phyloP scores from a whole-genome alignment of 148 eudicot species.

The Dianthus caryophyllus region DNA sequence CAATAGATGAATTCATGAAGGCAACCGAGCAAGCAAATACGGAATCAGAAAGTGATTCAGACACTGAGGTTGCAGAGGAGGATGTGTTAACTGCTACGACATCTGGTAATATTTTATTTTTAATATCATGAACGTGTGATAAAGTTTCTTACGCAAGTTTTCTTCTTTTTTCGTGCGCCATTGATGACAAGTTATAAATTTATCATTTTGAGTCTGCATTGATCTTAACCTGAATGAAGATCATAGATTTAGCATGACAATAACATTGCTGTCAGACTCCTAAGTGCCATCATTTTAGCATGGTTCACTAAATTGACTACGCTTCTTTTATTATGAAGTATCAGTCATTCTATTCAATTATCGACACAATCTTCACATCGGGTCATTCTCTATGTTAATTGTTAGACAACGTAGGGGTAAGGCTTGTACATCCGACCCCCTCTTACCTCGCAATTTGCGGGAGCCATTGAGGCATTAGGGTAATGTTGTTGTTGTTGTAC shows the following conservation, averaged over 20 bases:
- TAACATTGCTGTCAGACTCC: background rate
- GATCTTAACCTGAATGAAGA: background rate
- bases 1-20: slow-evolving; percentile 37
- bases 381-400: no score
- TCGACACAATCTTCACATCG: no score
- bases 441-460: no score
- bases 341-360: no score
- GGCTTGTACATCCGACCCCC: no score
- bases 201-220: background rate
- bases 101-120: slow-evolving; percentile 30
- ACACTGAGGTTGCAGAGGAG: slow-evolving; percentile 27
- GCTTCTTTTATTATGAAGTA: no score
- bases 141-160: background rate
- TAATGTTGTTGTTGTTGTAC: background rate
- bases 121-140: background rate
- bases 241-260: background rate
- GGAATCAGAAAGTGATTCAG: slow-evolving; percentile 45
- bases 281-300: background rate
- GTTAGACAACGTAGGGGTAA: no score
- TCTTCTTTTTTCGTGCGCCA: background rate
- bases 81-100: slow-evolving; percentile 20
- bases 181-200: background rate
- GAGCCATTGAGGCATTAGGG: no score
- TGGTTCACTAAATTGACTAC: no score
- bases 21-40: slow-evolving; percentile 31